Base-by-base conservation (phyloP, 768 basidiomycete species). In the Xerocomus spinulosus region DNA sequence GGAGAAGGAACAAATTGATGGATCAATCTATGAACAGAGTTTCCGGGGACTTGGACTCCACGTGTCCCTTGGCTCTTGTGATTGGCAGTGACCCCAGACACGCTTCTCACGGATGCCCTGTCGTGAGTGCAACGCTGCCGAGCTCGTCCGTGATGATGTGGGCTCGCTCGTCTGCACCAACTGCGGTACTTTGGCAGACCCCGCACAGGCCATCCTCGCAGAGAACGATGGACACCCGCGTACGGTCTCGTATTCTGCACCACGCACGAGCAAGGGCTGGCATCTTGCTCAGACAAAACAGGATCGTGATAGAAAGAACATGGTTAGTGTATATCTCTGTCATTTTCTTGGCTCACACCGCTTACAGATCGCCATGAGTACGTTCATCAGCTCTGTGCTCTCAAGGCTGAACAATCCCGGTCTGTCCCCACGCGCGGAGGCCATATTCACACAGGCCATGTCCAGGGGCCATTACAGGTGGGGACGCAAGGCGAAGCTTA, bases 171-270 rank as follows among this genome's bases (percentile, higher is more conserved):
- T 89, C 50, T 91, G 88, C 66, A 78, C 78, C 12, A 43, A 52
- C n/a, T 90, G 88, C 55, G 88, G 83, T 14, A 81, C 81, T n/a
- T 77, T 91, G 17, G 71, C 68, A 9, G 81, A 87, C 56, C 73
- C 85, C 0, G 69, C 74, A 13, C 83, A 83, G 69, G 73, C 73
- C 23, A 67, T 85, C 33, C 77, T 91, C 41, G 72, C 78, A 8
- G 70, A 75, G 20, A 71, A 77, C 52, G 54, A 59, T 18, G 72
- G 74, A 51, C 56, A 69, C 37, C 45, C 51, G 6, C 21, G 50
- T 20, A 46, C 59, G 28, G 44, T 51, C 14, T 70, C 78, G 21
- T 69, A 81, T 55, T 76, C 77, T 58, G 72, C 74, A 52, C 60
- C 72, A 44, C 77, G 78, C 45, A 71, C 70, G 34, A 68, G 72